These are phyloP conservation scores for Penicillium sp. DNA, from an alignment of 2,329 filamentous ascomycete species.

Conservation along the genomic window DNA sequence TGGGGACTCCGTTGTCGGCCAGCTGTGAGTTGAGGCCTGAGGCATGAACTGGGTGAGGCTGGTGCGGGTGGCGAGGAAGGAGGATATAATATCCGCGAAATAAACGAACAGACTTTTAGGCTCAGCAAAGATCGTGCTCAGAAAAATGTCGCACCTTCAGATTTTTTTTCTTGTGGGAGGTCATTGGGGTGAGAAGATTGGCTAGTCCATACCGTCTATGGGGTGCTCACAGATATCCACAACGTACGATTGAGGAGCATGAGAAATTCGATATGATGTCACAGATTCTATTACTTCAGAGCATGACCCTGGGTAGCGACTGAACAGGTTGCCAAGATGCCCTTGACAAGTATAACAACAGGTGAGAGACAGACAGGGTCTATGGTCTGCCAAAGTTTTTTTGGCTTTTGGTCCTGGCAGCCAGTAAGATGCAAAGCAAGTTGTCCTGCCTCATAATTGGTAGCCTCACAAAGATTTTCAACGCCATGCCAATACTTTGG, in stretches of 20 bases:
- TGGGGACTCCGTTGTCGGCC: not conserved
- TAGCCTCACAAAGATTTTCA: not conserved
- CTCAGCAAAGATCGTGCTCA: not conserved
- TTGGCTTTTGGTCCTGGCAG: not conserved
- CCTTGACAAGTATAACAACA: not conserved
- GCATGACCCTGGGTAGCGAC: not conserved
- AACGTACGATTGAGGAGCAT: not conserved
- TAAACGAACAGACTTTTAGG: not conserved
- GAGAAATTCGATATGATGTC: not conserved
- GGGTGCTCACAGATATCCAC: no score
- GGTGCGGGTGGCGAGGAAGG: not conserved
- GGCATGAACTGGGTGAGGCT: not conserved
- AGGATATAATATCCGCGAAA: not conserved
- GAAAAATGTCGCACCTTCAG: no score
- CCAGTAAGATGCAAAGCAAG: not conserved
- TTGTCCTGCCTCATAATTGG: not conserved
- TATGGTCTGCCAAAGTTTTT: not conserved
- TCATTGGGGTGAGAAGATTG: no score
- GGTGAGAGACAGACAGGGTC: not conserved
- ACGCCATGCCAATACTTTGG: not conserved
- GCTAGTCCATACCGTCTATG: no score
- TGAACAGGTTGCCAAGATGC: not conserved
- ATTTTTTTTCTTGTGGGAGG: no score
- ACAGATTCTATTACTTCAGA: not conserved
- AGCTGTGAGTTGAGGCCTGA: not conserved